Percentiles rank a stretch among this genome's conserved stretches.
These are phyloP conservation scores for Candida coleopterorum DNA, from an alignment of 805 yeast species.

Conservation along the genomic window DNA sequence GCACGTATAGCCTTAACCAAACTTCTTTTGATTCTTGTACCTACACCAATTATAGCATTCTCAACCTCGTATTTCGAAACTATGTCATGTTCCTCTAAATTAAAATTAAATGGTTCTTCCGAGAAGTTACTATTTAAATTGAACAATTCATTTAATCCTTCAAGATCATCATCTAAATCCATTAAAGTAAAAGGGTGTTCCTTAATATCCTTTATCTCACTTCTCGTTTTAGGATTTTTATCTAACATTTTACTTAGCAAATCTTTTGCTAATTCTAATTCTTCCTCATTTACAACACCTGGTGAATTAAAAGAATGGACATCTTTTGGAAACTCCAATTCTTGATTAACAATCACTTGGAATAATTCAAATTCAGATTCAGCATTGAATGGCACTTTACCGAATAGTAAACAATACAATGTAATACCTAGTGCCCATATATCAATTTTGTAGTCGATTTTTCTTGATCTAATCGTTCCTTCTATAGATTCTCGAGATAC, in stretches of 20 bases:
- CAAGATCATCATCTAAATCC: slow-evolving; percentile 36
- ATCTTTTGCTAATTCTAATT: slow-evolving; percentile 49
- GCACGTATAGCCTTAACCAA: slow-evolving; percentile 39
- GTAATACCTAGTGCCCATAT: slow-evolving; percentile 98
- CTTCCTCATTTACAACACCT: slow-evolving; percentile 35
- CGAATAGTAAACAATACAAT: slow-evolving; percentile 80
- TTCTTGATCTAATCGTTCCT: slow-evolving; percentile 26
- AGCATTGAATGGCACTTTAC: slow-evolving; percentile 84
- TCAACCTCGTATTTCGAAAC: slow-evolving; percentile 66
- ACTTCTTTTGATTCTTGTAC: slow-evolving; percentile 54
- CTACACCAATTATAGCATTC: slow-evolving; percentile 80
- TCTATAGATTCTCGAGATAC: slow-evolving; percentile 1
- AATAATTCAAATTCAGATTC: slow-evolving; percentile 83
- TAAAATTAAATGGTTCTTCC: slow-evolving; percentile 11
- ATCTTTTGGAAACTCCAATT: slow-evolving; percentile 51
- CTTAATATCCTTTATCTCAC: slow-evolving; percentile 68
- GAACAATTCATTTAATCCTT: slow-evolving; percentile 30
- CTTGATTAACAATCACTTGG: slow-evolving; percentile 67
- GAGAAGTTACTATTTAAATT: slow-evolving; percentile 20
- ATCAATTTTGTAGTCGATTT: slow-evolving; percentile 78
- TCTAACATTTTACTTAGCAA: slow-evolving; percentile 56
- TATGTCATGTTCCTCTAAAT: slow-evolving; percentile 38
- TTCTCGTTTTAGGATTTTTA: slow-evolving; percentile 66
- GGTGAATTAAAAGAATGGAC: slow-evolving; percentile 34
- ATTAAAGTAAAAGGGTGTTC: slow-evolving; percentile 60